Base-by-base conservation (phyloP, 1,284 basidiomycete species). In the Mrakiaceae sp. region DNA sequence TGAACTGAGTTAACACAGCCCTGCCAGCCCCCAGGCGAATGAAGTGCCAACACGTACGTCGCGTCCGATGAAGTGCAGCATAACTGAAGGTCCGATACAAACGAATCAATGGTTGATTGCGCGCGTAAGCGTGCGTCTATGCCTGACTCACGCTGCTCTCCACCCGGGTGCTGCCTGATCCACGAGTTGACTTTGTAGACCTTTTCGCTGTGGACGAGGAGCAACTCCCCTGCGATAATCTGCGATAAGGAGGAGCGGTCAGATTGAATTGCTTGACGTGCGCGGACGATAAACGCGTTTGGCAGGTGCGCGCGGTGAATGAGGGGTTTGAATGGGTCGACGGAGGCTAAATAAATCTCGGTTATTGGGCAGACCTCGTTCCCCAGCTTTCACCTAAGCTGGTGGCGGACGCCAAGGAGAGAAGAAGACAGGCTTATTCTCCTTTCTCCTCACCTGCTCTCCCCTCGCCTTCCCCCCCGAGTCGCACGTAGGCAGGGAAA, bases 101-200 rank as follows among this genome's bases (percentile, higher is more conserved):
- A 27, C 27, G 27, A 27, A 27, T 27, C 27, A 27, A 27, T 27
- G 27, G 27, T 2, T 27, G 27, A 27, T 27, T 27, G 27, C 27
- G 27, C 27, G 27, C 27, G 27, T 27, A 27, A 27, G 27, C 27
- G 27, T 27, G 27, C 27, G 27, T 27, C 27, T 27, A 2, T 27
- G 27, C 27, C 27, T 27, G 27, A 27, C 27, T 27, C 27, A 27
- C 27, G 50, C 62, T 63, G 62, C 43, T 63, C 53, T 40, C 62
- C 62, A 49, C 62, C 62, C 12, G 62, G 62, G 27, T 63, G 62
- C 10, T 7, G 39, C 11, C 8, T 40, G 11, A 63, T 50, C 62
- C 62, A 63, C 6, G 47, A 14, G 62, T 63, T 63, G 47, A 63
- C 55, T n/a, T 57, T 57, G 62, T 63, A 63, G 11, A 63, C 62